Evolutionary conservation across 139 green algal species (phyloP), one percentile per base, ranked within the genome.

Genomic region (Pycnococcus provasolii): DNA sequence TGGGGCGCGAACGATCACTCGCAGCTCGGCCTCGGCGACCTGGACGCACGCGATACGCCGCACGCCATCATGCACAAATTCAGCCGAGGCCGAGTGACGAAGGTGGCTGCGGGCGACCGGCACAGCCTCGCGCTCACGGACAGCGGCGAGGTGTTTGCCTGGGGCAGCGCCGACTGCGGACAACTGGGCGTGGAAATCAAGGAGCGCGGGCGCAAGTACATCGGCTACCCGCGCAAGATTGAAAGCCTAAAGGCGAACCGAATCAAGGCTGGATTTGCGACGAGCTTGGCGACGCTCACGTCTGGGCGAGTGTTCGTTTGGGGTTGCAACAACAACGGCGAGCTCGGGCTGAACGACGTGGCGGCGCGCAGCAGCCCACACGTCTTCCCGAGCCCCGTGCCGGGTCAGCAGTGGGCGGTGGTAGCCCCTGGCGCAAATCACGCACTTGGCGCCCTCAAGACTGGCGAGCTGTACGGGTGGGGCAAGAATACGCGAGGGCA

Each of bases 1-100:
- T 77, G 71, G 71, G 73, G 73, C 3, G 9, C 41, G 37, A 79
- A 79, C 52, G 60, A 64, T 3, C n/a, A 61, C 9, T 59, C 52
- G 1, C 73, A 79, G 73, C 73, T 79, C 39, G 65, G 66, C 3
- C 43, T 79, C 2, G 63, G 66, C 6, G 47, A 76, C 70, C 45
- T 60, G 45, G 58, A 67, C 43, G 60, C 62, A 53, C 47, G 68
- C 13, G 7, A 15, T 41, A 62, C 53, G 39, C 68, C 68, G 9
- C 44, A 64, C n/a, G 60, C 60, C 4, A 42, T 75, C 8, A 41
- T 70, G 39, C 68, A 75, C 68, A 70, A 62, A 47, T 75, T 75
- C 60, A 64, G 59, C 4, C 51, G 50, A 37, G 50, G 50, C 50
- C 11, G 50, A 55, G 13, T 55, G 11, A 55, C 43, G 37, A 26